Conservation (phyloP, 2,329 filamentous ascomycete species). For the Blumeriella jaapii region DNA sequence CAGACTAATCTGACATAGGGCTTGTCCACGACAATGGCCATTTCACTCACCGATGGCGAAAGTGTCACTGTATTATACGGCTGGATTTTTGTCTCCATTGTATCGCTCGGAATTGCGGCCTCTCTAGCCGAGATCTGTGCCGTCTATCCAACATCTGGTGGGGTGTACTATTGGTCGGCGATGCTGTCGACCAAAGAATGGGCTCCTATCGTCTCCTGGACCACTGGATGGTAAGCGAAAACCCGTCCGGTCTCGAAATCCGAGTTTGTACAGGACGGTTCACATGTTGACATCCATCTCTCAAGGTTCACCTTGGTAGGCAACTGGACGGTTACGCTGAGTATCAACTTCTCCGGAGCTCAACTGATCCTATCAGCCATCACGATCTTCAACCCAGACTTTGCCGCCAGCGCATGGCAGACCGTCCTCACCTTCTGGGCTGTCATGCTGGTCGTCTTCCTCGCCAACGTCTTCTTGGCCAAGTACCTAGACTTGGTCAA, state of each 20-base stretch:
- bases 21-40: slow-evolving; percentile 55
- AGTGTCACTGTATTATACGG: slow-evolving; percentile 60
- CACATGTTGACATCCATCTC: neutral
- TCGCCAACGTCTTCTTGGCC: slow-evolving; percentile 52
- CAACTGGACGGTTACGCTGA: slow-evolving; percentile 55
- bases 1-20: slow-evolving; percentile 29
- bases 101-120: slow-evolving; percentile 51
- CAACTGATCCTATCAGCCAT: slow-evolving; percentile 57
- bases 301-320: slow-evolving; percentile 49
- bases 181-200: slow-evolving; percentile 55
- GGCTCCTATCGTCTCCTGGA: slow-evolving; percentile 56
- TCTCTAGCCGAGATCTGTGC: slow-evolving; percentile 59
- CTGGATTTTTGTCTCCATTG: slow-evolving; percentile 53
- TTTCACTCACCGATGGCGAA: slow-evolving; percentile 57
- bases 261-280: neutral
- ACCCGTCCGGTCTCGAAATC: no score
- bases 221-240: slow-evolving; percentile 55
- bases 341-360: slow-evolving; percentile 62
- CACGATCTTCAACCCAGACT: slow-evolving; percentile 58
- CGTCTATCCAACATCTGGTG: slow-evolving; percentile 56
- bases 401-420: slow-evolving; percentile 55
- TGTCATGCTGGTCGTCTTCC: slow-evolving; percentile 52
- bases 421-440: slow-evolving; percentile 63
- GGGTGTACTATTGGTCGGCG: slow-evolving; percentile 61
- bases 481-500: slow-evolving; percentile 56